These are phyloP conservation scores for Phytophthora pluvialis DNA, from an alignment of 352 stramenopile genomes.

Conservation along the genomic window DNA sequence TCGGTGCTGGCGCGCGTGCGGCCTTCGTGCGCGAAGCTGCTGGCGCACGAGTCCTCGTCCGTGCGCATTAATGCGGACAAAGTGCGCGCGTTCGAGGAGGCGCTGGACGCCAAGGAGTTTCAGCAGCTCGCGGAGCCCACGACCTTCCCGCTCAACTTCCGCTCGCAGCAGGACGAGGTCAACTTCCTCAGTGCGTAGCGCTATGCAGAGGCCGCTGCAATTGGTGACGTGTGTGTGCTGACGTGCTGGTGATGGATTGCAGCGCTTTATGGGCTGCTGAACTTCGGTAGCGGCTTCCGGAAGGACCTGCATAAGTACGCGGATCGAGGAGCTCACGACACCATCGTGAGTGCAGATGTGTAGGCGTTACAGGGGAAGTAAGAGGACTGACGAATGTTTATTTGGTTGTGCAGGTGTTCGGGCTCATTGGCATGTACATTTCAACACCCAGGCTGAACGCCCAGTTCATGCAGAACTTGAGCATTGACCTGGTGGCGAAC, in stretches of 20 bases:
- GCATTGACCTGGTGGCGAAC: conserved; percentile 67
- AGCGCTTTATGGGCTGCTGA: conserved; percentile 76
- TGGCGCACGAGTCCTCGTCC: conserved; percentile 48
- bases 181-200: conserved; percentile 73
- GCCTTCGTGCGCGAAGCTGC: conserved; percentile 53
- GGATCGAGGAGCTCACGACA: conserved; percentile 72
- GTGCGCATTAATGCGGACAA: conserved; percentile 64
- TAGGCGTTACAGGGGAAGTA: neutral
- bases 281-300: conserved; percentile 83
- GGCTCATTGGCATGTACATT: conserved; percentile 89
- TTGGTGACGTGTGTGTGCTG: neutral
- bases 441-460: conserved; percentile 68
- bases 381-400: neutral
- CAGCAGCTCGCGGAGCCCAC: conserved; percentile 47
- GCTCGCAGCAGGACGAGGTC: conserved; percentile 72
- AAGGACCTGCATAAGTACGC: conserved; percentile 81
- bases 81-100: conserved; percentile 51
- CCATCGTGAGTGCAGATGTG: conserved; percentile 53
- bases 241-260: neutral
- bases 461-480: conserved; percentile 64
- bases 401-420: conserved; percentile 58
- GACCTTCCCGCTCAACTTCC: conserved; percentile 82
- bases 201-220: neutral
- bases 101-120: conserved; percentile 64
- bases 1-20: conserved; percentile 58